Base-by-base conservation (phyloP, 2,329 filamentous ascomycete genomes). In the Aspergillus intermedius region DNA sequence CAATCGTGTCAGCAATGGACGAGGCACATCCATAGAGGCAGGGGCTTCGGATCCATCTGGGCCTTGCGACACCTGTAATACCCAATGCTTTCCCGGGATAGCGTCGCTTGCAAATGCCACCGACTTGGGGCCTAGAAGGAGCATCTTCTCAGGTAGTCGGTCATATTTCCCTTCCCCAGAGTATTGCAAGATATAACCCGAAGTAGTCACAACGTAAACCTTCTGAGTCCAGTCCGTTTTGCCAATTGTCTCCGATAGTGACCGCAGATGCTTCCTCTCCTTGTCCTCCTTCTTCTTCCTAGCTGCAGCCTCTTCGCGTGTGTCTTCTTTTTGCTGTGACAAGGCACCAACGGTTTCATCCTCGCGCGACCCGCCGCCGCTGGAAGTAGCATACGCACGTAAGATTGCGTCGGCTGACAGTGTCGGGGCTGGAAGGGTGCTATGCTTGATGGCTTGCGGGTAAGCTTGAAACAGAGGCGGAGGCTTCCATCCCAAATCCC, bases 401-500 rank as follows among this genome's bases (percentile, higher is more conserved):
- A 89, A 65, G 42, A 93, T 79, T 1, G 78, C 70, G 52, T 94
- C 90, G 1, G 85, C 79, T 1, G 86, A 81, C 9, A 86, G 69
- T 2, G 78, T 80, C 34, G 85, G 84, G 13, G 86, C 79, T 22
- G 83, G 79, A 3, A 95, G 74, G 13, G 79, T 82, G 9, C 81
- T 83, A 65, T 93, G 81, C 60, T 87, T 90, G 56, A 88, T 78
- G 2, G 88, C 83, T 67, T 95, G 90, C 0, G 88, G 86, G 63
- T 90, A 95, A 10, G 88, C 89, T 65, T 95, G 87, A 65, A 91
- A 94, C 10, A 96, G 72, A 2, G 89, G 87, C 5, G 88, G 87
- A 13, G 84, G 79, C 48, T 81, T 78, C 83, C 83, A 88, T 10
- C 58, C 58, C 58, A 61, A 49, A 59, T 65, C 57, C 47, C 56